Evolutionary conservation across 2,329 filamentous ascomycete genomes (phyloP), one percentile per base, ranked within the genome.

Genomic region (Aschersonia sp.): DNA sequence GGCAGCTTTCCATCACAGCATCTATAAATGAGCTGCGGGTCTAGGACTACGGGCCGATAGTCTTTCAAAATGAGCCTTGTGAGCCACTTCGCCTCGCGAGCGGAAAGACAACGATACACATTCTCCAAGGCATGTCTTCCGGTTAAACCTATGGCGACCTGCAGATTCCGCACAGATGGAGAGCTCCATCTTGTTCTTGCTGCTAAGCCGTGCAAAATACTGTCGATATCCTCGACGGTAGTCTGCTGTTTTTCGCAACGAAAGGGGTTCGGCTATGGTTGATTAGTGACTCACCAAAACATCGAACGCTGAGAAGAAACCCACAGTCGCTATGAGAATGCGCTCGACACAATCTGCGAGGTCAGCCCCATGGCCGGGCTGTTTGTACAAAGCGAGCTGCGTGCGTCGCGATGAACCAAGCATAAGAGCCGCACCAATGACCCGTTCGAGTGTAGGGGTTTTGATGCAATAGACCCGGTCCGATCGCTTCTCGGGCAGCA

Each of bases 71-170:
- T 70, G 32, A 95, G 68, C 4, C 89, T 75, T 0, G 85, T 85
- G 9, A 95, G 71, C 89, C 89, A 95, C 64, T 95, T 95, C 4
- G 81, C 83, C 58, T 94, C 85, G 42, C 70, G 69, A 4, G 85
- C 76, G 43, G 70, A 69, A 8, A 87, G 58, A 6, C 76, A 73
- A 32, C 64, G 67, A 55, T 84, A 84, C 1, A 89, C 58, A 0
- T 60, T 58, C 22, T 69, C 68, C 1, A 90, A 61, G 4, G 71
- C 60, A 5, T 66, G 62, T 62, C 57, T 74, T 56, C 55, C 67
- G 41, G 54, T 45, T 45, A 49, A 40, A 29, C 53, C 50, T 32
- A 56, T 35, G 47, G 50, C 54, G 11, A 57, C 50, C 32, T 56
- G 57, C 4, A 62, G 60, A 29, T 62, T 59, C 43, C 74, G 71